phyloP scores from a whole-genome alignment of 495 filamentous ascomycete genomes.

The Penicillium robsamsonii region DNA sequence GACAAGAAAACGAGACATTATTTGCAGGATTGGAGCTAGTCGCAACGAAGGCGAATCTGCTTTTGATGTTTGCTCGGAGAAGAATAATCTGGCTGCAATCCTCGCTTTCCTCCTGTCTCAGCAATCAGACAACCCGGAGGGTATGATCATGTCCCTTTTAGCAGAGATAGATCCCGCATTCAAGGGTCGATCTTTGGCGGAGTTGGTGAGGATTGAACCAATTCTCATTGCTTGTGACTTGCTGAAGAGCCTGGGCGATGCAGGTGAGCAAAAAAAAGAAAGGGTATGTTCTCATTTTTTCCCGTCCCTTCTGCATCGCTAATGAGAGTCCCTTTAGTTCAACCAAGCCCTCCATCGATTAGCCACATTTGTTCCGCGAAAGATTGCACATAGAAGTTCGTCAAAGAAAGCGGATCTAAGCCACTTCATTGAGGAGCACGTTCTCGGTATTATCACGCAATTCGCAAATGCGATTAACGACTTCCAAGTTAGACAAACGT shows the following conservation, averaged over 20 bases:
- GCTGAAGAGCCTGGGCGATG: constrained; percentile 76
- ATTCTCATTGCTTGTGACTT: constrained; percentile 73
- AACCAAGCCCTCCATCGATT: constrained; percentile 66
- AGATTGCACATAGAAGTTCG: constrained; percentile 46
- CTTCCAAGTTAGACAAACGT: constrained; percentile 51
- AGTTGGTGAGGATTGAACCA: constrained; percentile 72
- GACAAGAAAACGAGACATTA: constrained; percentile 69
- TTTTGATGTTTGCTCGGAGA: constrained; percentile 59
- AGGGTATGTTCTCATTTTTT: constrained; percentile 40
- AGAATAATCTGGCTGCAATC: constrained; percentile 72
- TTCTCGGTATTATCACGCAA: constrained; percentile 82
- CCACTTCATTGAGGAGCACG: constrained; percentile 78
- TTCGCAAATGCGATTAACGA: constrained; percentile 82
- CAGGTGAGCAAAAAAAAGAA: constrained; percentile 57
- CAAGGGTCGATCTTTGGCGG: constrained; percentile 58
- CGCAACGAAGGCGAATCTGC: constrained; percentile 58
- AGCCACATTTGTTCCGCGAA: constrained; percentile 60
- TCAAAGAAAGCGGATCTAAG: constrained; percentile 58
- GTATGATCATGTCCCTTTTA: constrained; percentile 65
- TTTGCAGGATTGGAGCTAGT: constrained; percentile 75
- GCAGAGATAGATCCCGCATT: constrained; percentile 66
- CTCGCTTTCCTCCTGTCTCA: constrained; percentile 77
- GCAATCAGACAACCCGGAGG: constrained; percentile 61
- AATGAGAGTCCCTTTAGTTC: constrained; percentile 27
- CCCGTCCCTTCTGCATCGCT: not conserved